These are phyloP conservation scores for Hymenochaete sp. DNA, from an alignment of 1,284 basidiomycete genomes.

Conservation along the genomic window DNA sequence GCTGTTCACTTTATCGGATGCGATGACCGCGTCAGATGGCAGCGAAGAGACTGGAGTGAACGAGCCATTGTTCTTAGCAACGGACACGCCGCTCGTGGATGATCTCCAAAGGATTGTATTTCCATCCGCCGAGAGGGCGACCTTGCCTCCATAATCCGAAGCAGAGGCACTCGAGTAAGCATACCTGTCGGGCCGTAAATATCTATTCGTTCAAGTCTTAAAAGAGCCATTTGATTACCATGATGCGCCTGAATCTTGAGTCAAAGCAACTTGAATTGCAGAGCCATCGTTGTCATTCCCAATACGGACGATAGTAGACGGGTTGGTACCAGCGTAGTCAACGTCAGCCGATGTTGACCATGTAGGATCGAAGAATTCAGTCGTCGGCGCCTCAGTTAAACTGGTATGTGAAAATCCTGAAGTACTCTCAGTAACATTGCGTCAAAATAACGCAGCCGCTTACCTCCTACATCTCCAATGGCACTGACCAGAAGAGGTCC, in stretches of 20 bases:
- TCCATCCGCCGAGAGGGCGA: conserved; percentile 49
- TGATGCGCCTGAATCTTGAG: conserved; percentile 42
- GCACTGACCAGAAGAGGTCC: conserved; percentile 47
- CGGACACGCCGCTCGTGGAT: conserved; percentile 37
- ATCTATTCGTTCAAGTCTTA: conserved; percentile 7
- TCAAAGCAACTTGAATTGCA: conserved; percentile 48
- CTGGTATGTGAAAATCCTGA: conserved; percentile 43
- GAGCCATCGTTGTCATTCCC: conserved; percentile 39
- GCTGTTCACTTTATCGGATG: conserved; percentile 52
- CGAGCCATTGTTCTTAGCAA: conserved; percentile 41
- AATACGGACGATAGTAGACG: conserved; percentile 45
- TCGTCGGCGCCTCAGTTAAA: conserved; percentile 37
- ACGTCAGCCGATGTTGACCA: conserved; percentile 46
- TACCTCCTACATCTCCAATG: conserved; percentile 35
- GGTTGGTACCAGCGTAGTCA: conserved; percentile 50
- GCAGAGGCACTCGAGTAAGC: conserved; percentile 46
- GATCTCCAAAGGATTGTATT: conserved; percentile 53
- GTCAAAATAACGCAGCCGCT: not conserved
- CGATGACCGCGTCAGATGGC: conserved; percentile 44
- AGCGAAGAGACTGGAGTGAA: conserved; percentile 44
- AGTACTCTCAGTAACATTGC: not conserved
- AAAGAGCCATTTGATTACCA: conserved; percentile 30
- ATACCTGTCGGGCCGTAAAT: conserved; percentile 6
- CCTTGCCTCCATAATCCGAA: conserved; percentile 43
- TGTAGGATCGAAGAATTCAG: conserved; percentile 37